A percentile compares a stretch with the other conserved stretches of the same genome.
Conservation (phyloP, 495 filamentous ascomycete species). For the Eremomyces bilateralis region DNA sequence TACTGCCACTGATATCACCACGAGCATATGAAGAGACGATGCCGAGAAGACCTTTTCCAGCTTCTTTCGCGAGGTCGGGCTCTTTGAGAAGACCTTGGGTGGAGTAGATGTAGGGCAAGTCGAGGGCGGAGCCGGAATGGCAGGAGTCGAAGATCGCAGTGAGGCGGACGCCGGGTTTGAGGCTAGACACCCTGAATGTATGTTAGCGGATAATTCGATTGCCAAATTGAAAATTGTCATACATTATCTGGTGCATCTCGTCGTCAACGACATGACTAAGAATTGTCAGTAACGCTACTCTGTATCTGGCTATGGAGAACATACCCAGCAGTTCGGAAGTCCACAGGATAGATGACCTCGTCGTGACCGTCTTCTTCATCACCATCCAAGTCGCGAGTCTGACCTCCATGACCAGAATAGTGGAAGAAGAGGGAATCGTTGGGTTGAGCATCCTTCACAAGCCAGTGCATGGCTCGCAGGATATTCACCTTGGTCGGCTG, state of each 20-base stretch:
- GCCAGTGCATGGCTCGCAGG: conserved; percentile 92
- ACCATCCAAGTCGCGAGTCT: conserved; percentile 87
- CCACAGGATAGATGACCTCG: conserved; percentile 94
- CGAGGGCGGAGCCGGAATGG: conserved; percentile 88
- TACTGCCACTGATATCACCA: conserved; percentile 67
- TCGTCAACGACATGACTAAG: conserved; percentile 98
- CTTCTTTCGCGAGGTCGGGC: conserved; percentile 93
- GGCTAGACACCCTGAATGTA: conserved; percentile 34
- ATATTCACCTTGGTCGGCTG: conserved; percentile 95
- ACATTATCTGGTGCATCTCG: conserved; percentile 96
- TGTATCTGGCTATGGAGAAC: no score
- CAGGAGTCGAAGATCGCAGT: conserved; percentile 99
- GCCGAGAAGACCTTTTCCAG: conserved; percentile 75
- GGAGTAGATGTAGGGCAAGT: conserved; percentile 93
- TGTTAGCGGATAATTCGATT: neutral
- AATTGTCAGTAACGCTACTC: no score
- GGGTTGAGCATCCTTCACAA: conserved; percentile 81
- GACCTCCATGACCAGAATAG: conserved; percentile 96
- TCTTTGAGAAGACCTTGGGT: conserved; percentile 88
- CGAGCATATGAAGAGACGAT: conserved; percentile 78
- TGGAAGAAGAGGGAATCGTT: conserved; percentile 98
- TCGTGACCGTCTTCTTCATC: conserved; percentile 93
- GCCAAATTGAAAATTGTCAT: neutral
- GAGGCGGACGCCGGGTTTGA: conserved; percentile 66
- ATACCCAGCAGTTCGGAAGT: conserved; percentile 70